Evolutionary conservation across 441 rosid genomes (phyloP).

Genomic region (Syzygium syzygioides): DNA sequence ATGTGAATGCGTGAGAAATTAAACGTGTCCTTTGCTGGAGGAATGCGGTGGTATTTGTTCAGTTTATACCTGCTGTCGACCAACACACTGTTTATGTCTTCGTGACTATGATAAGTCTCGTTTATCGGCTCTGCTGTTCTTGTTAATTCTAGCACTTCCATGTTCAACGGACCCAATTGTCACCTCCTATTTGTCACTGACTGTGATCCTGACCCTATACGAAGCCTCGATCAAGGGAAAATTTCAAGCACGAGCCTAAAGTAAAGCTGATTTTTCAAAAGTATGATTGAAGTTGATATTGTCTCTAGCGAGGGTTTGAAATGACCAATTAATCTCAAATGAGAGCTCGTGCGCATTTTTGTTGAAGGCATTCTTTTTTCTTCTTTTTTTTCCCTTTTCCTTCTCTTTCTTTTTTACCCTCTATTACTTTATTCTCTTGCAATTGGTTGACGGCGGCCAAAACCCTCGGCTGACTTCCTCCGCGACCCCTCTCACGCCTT

Average conservation of each 20-base stretch:
- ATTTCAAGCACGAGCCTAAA: not conserved
- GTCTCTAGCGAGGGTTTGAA: too few species aligned
- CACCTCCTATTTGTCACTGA: not conserved
- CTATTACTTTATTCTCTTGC: not conserved
- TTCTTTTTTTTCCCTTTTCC: fast-evolving
- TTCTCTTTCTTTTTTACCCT: too few species aligned
- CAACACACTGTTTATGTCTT: not conserved
- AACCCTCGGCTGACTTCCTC: not conserved
- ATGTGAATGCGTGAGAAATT: not conserved
- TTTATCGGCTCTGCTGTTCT: not conserved
- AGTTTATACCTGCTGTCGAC: not conserved
- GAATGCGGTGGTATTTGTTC: not conserved
- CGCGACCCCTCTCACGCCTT: too few species aligned
- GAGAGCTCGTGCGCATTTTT: not conserved
- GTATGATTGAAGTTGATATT: too few species aligned
- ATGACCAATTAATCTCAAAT: too few species aligned
- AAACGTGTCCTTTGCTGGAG: not conserved
- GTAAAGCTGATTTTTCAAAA: too few species aligned
- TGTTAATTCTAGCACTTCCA: not conserved
- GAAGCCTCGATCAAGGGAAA: not conserved
- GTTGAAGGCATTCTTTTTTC: not conserved
- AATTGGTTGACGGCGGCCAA: not conserved
- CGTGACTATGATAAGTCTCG: not conserved
- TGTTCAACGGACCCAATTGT: not conserved
- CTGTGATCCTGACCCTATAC: not conserved